A percentile compares a stretch with the other conserved stretches of the same genome.
These are phyloP conservation scores for Apiotrichum porosum DNA, from an alignment of 1,284 basidiomycete genomes.

Conservation along the genomic window DNA sequence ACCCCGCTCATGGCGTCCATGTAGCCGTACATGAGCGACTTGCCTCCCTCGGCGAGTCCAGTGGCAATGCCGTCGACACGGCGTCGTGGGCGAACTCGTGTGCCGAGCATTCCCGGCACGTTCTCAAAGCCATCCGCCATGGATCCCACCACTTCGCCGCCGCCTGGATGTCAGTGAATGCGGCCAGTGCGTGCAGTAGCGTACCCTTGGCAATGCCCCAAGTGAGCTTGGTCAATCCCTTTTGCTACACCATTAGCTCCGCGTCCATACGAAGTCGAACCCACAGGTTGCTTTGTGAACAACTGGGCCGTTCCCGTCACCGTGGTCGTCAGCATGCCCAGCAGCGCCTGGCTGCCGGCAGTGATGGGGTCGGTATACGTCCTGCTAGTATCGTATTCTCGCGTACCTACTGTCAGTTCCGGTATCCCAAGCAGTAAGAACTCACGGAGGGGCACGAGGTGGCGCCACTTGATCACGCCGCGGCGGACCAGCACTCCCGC, in stretches of 20 bases:
- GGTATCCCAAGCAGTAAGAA: not conserved
- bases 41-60: constrained; percentile 53
- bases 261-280: too few relatives aligned
- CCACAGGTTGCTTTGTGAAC: constrained; percentile 35
- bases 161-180: constrained; percentile 2
- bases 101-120: constrained; percentile 52
- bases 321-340: constrained; percentile 51
- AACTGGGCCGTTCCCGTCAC: constrained; percentile 50
- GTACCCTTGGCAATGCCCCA: constrained; percentile 43
- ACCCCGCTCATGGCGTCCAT: constrained; percentile 57
- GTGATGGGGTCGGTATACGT: constrained; percentile 10
- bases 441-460: constrained; percentile 54
- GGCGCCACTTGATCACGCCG: constrained; percentile 50
- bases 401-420: constrained; percentile 48
- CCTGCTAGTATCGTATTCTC: constrained; percentile 50
- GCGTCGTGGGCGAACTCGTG: constrained; percentile 48
- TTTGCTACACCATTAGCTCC: too few relatives aligned
- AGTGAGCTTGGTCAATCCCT: too few relatives aligned
- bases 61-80: constrained; percentile 50
- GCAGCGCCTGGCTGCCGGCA: constrained; percentile 51
- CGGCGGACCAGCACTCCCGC: constrained; percentile 55
- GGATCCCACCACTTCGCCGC: constrained; percentile 49
- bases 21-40: constrained; percentile 48
- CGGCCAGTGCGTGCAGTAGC: not conserved
- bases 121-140: constrained; percentile 54